Evolutionary conservation across 148 eudicot genomes (phyloP), one percentile per base, ranked within the genome.

Genomic region (Drosera capensis): DNA sequence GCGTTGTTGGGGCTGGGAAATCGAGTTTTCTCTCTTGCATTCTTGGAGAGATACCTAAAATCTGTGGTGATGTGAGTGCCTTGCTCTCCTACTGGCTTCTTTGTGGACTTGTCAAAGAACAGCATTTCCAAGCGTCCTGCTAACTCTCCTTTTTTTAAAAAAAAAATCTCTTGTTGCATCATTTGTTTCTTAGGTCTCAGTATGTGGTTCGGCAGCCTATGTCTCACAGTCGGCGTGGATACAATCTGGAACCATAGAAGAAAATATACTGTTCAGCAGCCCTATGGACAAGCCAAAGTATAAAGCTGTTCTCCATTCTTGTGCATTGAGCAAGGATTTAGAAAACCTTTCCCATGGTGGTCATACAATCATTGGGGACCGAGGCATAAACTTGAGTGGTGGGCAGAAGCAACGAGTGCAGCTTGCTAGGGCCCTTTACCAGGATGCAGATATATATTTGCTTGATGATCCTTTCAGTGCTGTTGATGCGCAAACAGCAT

Each of bases 181-280:
- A 62, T 2, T 39, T 45, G 42, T 31, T 49, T 9, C 0, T 26
- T 59, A 77, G 84, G 75, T 77, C 45, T 43, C 49, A 50, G 74
- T 73, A 14, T 9, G 42, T 46, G 80, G 84, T 28, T 57, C 53
- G 49, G 40, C 66, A 14, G 84, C 90, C 13, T 68, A 77, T 66
- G 90, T 77, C 37, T 64, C 84, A 18, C 84, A 77, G 39, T 59
- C 62, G 23, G 71, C 90, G 21, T 80, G 84, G 84, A 80, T 80
- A 7, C 90, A 73, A 34, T 68, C 80, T 14, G 90, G 84, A 40
- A 73, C 73, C 20, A 74, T 77, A 43, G 61, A 56, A 13, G 78
- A 80, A 23, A 80, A 77, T 31, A 73, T 80, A 23, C 72, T 74
- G 23, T 80, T 68, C 37, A 75, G 90, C 16, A 57, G 66, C 22